Percentiles rank a stretch among this genome's conserved stretches.
Evolutionary conservation across 257 asterid genomes (phyloP).

Genomic region (Solanum ossicruentum): DNA sequence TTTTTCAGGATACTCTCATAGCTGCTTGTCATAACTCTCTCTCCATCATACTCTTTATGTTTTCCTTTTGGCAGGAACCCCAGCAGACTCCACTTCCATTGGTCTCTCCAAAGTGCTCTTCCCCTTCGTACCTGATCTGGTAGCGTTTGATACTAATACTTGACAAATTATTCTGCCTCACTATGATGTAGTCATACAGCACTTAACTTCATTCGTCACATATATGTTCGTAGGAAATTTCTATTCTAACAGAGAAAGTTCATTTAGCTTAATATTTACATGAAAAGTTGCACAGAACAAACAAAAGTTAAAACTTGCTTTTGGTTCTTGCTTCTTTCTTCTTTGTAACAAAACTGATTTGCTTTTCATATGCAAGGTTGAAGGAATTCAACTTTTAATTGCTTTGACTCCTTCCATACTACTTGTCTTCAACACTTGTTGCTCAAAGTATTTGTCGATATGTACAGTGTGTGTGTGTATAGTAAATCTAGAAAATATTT

Average conservation of each 20-base stretch:
- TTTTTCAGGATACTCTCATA: not conserved
- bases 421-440: not conserved
- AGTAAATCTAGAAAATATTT: not conserved
- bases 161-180: not conserved
- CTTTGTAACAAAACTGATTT: not conserved
- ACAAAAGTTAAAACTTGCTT: not conserved
- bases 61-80: slow-evolving; percentile 44
- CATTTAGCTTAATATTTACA: not conserved
- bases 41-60: not conserved
- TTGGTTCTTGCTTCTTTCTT: not conserved
- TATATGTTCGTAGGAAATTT: not conserved
- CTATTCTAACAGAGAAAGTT: not conserved
- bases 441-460: not conserved
- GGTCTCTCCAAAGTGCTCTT: slow-evolving; percentile 65
- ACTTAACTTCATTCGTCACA: not conserved
- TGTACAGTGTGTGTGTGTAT: not conserved
- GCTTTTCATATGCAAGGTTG: not conserved
- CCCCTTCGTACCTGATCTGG: slow-evolving; percentile 75
- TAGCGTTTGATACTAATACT: slow-evolving; percentile 11
- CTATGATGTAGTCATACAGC: not conserved
- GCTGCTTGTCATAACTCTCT: not conserved
- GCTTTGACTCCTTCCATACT: not conserved
- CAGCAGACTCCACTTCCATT: slow-evolving; percentile 78
- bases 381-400: not conserved
- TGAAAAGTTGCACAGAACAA: not conserved